phyloP scores from a whole-genome alignment of 169 alveolate genomes.

The Perkinsus marinus region DNA sequence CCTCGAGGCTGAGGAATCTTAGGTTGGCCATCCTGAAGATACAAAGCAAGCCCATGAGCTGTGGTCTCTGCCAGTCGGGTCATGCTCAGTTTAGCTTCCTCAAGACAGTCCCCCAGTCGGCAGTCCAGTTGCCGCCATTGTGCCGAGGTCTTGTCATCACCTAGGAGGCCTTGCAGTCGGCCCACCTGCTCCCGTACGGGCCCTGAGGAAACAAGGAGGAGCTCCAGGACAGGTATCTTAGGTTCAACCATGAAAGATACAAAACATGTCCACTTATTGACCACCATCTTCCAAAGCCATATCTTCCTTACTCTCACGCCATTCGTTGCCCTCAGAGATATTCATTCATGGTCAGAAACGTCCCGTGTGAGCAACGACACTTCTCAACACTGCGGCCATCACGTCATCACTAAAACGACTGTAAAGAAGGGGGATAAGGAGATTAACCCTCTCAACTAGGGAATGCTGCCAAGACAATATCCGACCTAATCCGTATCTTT shows the following conservation, averaged over 20 bases:
- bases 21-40: not conserved
- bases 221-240: not conserved
- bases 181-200: not conserved
- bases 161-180: not conserved
- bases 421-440: no score
- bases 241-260: not conserved
- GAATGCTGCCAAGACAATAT: not conserved
- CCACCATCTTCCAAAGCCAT: not conserved
- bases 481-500: not conserved
- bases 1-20: not conserved
- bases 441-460: no score
- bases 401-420: not conserved
- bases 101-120: not conserved
- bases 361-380: not conserved
- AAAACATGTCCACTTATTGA: not conserved
- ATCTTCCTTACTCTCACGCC: not conserved
- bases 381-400: not conserved
- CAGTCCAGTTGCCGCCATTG: not conserved
- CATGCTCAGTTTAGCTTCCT: not conserved
- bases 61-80: not conserved
- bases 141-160: not conserved
- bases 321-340: not conserved
- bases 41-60: not conserved
- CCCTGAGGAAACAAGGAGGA: not conserved
- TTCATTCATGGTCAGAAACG: not conserved